phyloP scores from a whole-genome alignment of 1,284 basidiomycete species.

The Ceratobasidium sp. region DNA sequence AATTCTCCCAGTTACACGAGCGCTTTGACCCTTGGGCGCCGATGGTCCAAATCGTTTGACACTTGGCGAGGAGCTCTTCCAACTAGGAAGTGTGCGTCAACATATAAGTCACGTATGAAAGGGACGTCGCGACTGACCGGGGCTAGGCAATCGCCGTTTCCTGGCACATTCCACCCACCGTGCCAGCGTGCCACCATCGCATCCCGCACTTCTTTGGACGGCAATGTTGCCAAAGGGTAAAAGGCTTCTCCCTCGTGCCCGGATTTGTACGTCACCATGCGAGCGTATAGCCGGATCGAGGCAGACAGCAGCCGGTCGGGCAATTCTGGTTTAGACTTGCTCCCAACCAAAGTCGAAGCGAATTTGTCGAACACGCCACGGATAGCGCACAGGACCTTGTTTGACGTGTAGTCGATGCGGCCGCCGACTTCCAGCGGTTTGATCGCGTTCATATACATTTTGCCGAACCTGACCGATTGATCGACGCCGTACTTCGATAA shows the following conservation, averaged over 20 bases:
- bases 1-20: no score
- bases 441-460: not conserved
- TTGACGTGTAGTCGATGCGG: not conserved
- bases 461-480: not conserved
- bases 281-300: not conserved
- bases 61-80: no score
- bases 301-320: no score
- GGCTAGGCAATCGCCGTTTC: not conserved
- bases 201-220: not conserved
- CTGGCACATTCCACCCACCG: not conserved
- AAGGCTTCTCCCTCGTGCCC: not conserved
- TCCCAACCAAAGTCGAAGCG: no score
- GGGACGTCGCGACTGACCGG: not conserved
- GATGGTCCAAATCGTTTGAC: no score
- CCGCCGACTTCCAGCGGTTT: not conserved
- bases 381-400: no score
- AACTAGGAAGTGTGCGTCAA: no score
- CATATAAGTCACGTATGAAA: no score
- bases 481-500: not conserved
- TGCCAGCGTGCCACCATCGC: not conserved
- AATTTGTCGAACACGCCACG: no score
- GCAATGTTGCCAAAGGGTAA: not conserved
- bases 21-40: no score
- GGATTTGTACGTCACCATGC: not conserved
- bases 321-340: no score